phyloP scores from a whole-genome alignment of 495 filamentous ascomycete species.

The Podospora australis region DNA sequence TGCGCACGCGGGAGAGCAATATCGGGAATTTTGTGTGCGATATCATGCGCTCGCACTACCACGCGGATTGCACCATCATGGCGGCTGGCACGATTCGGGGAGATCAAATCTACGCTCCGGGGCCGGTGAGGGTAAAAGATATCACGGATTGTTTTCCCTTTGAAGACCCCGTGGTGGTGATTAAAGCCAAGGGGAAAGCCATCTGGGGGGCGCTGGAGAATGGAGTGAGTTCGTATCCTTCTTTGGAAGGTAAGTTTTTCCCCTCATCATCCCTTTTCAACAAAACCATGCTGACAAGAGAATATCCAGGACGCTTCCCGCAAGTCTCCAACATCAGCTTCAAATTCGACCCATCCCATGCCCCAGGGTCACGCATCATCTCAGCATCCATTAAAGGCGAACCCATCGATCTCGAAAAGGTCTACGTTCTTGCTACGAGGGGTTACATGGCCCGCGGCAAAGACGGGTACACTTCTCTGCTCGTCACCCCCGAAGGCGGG shows the following conservation, averaged over 20 bases:
- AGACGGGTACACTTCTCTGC: constrained; percentile 68
- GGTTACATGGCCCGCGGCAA: constrained; percentile 85
- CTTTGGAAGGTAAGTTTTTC: constrained; percentile 63
- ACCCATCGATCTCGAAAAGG: constrained; percentile 50
- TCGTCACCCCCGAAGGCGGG: constrained; percentile 63
- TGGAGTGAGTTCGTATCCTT: constrained; percentile 68
- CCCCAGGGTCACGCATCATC: constrained; percentile 55
- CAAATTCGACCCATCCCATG: constrained; percentile 55
- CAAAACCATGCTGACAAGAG: too few relatives aligned
- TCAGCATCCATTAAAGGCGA: constrained; percentile 53
- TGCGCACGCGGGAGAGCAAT: constrained; percentile 70
- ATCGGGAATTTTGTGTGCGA: constrained; percentile 87
- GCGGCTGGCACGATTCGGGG: constrained; percentile 84
- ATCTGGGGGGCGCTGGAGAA: constrained; percentile 78
- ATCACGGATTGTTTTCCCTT: constrained; percentile 81
- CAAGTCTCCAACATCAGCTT: constrained; percentile 79
- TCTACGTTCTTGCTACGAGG: constrained; percentile 66
- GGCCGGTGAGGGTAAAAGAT: constrained; percentile 68
- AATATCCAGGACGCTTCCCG: constrained; percentile 49
- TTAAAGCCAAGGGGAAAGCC: constrained; percentile 58
- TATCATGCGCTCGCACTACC: constrained; percentile 77
- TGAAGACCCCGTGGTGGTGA: constrained; percentile 79
- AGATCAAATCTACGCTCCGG: constrained; percentile 81
- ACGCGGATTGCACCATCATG: constrained; percentile 75
- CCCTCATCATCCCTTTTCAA: too few relatives aligned